phyloP scores from a whole-genome alignment of 768 basidiomycete genomes.

The Gloeophyllum trabeum region DNA sequence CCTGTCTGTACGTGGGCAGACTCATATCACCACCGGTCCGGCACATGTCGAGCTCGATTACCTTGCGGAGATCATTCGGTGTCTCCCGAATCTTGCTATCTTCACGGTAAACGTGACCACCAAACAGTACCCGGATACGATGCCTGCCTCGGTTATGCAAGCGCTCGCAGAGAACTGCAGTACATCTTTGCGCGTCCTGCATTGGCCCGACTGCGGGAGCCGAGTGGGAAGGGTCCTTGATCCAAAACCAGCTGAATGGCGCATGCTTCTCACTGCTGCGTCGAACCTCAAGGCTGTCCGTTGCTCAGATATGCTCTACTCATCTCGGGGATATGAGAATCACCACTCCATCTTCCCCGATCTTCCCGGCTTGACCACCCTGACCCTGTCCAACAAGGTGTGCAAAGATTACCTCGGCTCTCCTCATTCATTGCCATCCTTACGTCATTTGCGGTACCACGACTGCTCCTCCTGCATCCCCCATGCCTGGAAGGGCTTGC shows the following conservation, averaged over 20 bases:
- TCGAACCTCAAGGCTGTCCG: neutral
- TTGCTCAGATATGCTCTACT: neutral
- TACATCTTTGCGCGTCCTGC: neutral
- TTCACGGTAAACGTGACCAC: neutral
- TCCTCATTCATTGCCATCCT: neutral
- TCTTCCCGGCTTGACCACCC: neutral
- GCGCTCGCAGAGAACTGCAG: neutral
- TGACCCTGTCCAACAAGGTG: neutral
- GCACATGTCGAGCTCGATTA: slow-evolving; percentile 3
- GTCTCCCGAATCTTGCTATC: slow-evolving; percentile 12
- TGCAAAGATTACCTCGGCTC: neutral
- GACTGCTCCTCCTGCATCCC: neutral
- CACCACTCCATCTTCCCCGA: neutral
- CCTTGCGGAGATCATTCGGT: slow-evolving; percentile 7
- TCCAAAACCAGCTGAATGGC: neutral
- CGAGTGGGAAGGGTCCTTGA: neutral
- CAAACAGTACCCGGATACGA: neutral
- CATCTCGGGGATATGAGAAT: neutral
- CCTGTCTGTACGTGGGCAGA: slow-evolving; percentile 12
- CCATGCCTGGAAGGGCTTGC: neutral
- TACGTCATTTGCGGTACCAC: neutral
- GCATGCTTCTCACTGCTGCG: neutral
- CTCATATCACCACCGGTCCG: neutral
- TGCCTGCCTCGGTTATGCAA: neutral
- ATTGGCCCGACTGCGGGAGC: neutral